Evolutionary conservation across 164 flowering plant species (phyloP), one percentile per base, ranked within the genome.

Genomic region (Pachysandra terminalis): DNA sequence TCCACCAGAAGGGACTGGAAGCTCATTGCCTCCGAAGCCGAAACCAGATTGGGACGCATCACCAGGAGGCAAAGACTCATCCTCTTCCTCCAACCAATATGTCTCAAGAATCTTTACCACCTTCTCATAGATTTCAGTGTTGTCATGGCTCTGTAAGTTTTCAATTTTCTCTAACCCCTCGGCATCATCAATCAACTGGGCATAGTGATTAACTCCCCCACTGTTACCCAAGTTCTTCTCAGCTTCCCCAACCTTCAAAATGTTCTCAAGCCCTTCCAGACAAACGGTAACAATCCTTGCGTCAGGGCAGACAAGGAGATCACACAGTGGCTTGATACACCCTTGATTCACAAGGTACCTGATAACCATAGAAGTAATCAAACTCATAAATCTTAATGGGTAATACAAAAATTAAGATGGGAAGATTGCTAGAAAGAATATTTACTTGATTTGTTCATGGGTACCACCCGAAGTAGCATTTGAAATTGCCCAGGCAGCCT

Each of bases 201-300:
- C 86, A 73, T 73, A 88, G 22, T 53, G 61, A 70, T 88, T 88
- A 19, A 73, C 81, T 58, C 70, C 85, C 40, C 76, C 87, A 21
- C 81, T 68, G 56, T 68, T 69, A 25, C 87, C 87, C 48, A 73
- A 24, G 52, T 63, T 78, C 77, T 84, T 88, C 73, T 86, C 87
- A 67, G 82, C 80, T 77, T 88, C 90, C 27, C 93, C 93, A 63
- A 81, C 84, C 82, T 84, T 88, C 61, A 88, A 64, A 53, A 88
- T 84, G 78, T 88, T 88, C 71, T 88, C 93, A n/a, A 88, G 84
- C 23, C 90, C 90, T 75, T 88, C 90, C 71, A 88, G 67, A 71
- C 87, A 84, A 26, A 88, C 87, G 0, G 87, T 86, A 45, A 84
- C 84, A 67, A 88, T 83, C 60, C 88, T 79, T 56, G 93, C 84